phyloP scores from a whole-genome alignment of 2,329 filamentous ascomycete genomes.

The Endothia cerciana region DNA sequence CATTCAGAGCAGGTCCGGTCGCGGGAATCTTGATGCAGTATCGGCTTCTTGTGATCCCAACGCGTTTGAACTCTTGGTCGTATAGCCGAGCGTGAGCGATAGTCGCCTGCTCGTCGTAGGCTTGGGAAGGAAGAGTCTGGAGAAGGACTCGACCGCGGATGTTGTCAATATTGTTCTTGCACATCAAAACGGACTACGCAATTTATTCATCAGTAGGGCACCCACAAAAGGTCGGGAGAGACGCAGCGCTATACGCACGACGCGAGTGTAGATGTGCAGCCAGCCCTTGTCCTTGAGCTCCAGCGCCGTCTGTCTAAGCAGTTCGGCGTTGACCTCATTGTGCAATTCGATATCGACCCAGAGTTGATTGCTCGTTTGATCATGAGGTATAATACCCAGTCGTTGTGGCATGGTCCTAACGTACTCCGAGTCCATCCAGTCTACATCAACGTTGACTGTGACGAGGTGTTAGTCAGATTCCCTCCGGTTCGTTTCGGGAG shows the following conservation, averaged over 20 bases:
- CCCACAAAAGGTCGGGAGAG: too few relatives aligned
- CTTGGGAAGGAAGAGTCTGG: conserved; percentile 51
- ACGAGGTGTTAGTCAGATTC: neutral
- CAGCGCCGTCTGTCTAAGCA: conserved; percentile 46
- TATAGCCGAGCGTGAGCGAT: conserved; percentile 52
- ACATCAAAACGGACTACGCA: conserved; percentile 48
- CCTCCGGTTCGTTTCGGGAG: neutral
- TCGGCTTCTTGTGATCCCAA: conserved; percentile 48
- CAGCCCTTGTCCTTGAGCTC: conserved; percentile 50
- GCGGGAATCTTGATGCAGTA: conserved; percentile 57
- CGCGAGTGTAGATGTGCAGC: conserved; percentile 53
- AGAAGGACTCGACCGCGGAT: conserved; percentile 53
- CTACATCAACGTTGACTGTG: conserved; percentile 54
- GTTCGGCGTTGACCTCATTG: conserved; percentile 46
- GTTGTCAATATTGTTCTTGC: conserved; percentile 49
- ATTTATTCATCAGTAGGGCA: neutral
- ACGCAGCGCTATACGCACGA: conserved; percentile 35
- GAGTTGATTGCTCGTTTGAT: conserved; percentile 55
- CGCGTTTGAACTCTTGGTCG: conserved; percentile 49
- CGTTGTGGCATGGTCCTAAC: conserved; percentile 46
- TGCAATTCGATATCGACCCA: conserved; percentile 52
- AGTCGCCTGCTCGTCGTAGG: conserved; percentile 49
- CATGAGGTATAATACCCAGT: conserved; percentile 44
- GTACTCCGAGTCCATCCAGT: conserved; percentile 56
- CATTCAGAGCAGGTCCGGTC: conserved; percentile 51